Base-by-base conservation (phyloP, 768 basidiomycete genomes). In the Xanthoconium stramineum region DNA sequence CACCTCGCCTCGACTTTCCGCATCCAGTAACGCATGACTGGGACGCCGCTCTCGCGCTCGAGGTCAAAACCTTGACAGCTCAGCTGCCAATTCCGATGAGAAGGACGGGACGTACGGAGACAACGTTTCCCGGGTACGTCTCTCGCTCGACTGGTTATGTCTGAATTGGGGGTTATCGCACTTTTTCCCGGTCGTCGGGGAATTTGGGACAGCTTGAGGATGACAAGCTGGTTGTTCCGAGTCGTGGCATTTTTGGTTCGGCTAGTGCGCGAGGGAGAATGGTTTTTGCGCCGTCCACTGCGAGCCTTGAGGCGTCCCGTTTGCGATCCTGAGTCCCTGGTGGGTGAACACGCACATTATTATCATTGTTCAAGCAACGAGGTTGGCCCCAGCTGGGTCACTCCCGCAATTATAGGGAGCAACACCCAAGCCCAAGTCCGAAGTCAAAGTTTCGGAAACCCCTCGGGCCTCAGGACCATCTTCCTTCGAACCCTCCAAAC, bases 121-220 rank as follows among this genome's bases (percentile, higher is more conserved):
- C 29, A 6, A n/a, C 11, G 36, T 32, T 10, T 17, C 28, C 28
- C 46, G 14, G 12, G 30, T 36, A 24, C 24, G 24, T 24, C 24
- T 4, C 24, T 24, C 24, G 38, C 38, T 48, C 33, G 11, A 35
- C 11, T 14, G 15, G 50, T 35, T 38, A 48, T 57, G 53, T 61
- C 59, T 20, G 56, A 56, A 43, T 61, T 19, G 19, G 30, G 59
- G 35, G 47, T 50, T 60, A 61, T 56, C 53, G 32, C 9, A 30
- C 17, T 48, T 44, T 38, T 28, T 5, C 35, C 20, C 35, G 28
- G 9, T 46, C 37, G 50, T 44, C 57, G 58, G 56, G 47, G 13
- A 33, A 3, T 5, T 30, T 4, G 24, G 24, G 24, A 24, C 24
- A 13, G 30, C 35, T 15, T 9, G 30, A 35, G 33, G 32, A 24